Conservation (phyloP, 345 rosid species). For the Eucalyptus viminalis region DNA sequence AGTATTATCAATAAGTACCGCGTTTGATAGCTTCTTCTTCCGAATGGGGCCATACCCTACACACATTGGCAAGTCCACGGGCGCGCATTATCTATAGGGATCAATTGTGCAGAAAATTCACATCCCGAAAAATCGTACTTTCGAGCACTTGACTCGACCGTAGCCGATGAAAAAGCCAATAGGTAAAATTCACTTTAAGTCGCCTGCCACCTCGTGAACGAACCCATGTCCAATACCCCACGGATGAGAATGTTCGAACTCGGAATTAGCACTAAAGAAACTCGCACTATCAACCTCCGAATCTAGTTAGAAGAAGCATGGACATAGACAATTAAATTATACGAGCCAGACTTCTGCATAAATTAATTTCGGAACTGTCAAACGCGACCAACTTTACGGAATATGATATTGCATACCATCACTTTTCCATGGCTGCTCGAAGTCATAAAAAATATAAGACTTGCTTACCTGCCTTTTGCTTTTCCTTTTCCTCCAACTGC, state of each 20-base stretch:
- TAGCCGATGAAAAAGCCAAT: not conserved
- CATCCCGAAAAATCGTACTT: not conserved
- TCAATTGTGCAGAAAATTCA: not conserved
- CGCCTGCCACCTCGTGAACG: not conserved
- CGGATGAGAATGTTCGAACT: not conserved
- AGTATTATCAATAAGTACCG: not conserved
- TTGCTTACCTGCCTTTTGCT: not conserved
- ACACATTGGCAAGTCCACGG: not conserved
- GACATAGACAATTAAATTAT: not conserved
- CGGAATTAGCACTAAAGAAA: not conserved
- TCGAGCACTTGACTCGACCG: not conserved
- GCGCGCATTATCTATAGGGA: rapidly evolving
- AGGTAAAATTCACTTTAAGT: not conserved
- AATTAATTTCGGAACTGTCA: not conserved
- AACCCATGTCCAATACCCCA: not conserved
- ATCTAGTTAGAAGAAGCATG: not conserved
- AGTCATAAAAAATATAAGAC: not conserved
- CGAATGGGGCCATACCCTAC: not conserved
- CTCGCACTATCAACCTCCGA: not conserved
- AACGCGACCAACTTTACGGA: not conserved
- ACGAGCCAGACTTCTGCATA: not conserved
- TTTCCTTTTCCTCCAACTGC: not conserved
- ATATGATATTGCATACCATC: not conserved
- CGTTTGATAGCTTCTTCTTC: not conserved
- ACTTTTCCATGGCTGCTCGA: not conserved